Base-by-base conservation (phyloP, 2,329 filamentous ascomycete species). In the Thelonectria discophora region DNA sequence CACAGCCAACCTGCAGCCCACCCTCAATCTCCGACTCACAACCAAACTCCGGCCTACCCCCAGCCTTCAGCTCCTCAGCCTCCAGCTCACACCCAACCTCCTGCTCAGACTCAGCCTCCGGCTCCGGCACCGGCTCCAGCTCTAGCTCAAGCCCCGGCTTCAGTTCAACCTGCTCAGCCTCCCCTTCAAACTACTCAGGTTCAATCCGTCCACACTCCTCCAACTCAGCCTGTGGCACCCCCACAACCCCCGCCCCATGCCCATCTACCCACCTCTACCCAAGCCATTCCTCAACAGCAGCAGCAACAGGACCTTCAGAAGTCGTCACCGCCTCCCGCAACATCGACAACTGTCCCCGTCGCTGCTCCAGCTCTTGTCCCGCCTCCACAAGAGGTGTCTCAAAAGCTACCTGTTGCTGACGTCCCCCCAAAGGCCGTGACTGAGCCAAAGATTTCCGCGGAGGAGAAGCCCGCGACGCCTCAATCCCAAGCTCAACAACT, bases 231-330 rank as follows among this genome's bases (percentile, higher is more conserved):
- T 30, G 7, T 9, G 27, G 7, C 34, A 8, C 34, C 11, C 11
- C 34, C 34, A 13, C 34, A 37, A 6, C 18, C 52, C 5, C 52
- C 32, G 21, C 45, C 48, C 10, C 34, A 40, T 21, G 17, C 50
- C n/a, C 42, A 47, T 7, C 53, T 24, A 12, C 24, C 40, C 12
- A 7, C 43, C 27, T 34, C 40, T 17, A 10, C 42, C 18, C 42
- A 45, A 45, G 24, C 17, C 17, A 47, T 27, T 47, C 57, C 56
- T 32, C 55, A 60, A 21, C 51, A 55, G 20, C 51, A 56, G n/a
- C 60, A 65, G 45, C 51, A 47, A 32, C 55, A 60, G 21, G 52
- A 47, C 5, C 32, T 2, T 8, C 27, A 30, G 27, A 30, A 42
- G 15, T 32, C 55, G n/a, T 17, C 49, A 17, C 47, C 54, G 5